phyloP scores from a whole-genome alignment of 495 filamentous ascomycete species.

The Neurospora discreta region DNA sequence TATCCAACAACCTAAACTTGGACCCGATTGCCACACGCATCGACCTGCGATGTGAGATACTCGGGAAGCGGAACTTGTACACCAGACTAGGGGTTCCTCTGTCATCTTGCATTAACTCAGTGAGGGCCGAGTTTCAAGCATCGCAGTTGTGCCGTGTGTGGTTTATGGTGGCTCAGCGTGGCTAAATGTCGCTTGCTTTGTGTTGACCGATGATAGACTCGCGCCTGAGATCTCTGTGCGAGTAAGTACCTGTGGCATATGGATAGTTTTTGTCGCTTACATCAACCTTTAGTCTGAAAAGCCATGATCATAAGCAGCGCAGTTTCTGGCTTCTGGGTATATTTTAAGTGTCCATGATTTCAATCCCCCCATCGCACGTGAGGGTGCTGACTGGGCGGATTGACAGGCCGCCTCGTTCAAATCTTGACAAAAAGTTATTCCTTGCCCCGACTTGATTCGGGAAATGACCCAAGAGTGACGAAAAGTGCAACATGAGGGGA shows the following conservation, averaged over 20 bases:
- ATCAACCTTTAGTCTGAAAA: background rate
- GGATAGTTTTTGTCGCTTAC: background rate
- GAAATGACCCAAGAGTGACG: background rate
- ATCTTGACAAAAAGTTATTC: background rate
- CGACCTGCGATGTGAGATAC: background rate
- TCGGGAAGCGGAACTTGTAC: background rate
- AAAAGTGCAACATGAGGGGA: background rate
- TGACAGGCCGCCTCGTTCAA: background rate
- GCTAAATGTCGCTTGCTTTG: background rate
- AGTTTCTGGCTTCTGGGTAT: background rate
- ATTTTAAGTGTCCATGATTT: background rate
- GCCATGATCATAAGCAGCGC: background rate
- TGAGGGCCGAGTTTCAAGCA: background rate
- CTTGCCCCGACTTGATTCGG: background rate
- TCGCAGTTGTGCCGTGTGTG: background rate
- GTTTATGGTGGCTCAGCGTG: background rate
- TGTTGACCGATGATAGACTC: background rate
- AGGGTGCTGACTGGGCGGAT: background rate
- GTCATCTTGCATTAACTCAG: background rate
- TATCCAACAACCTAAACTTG: background rate
- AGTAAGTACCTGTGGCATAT: no score
- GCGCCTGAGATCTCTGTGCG: background rate
- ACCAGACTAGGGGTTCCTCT: background rate
- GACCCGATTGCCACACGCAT: background rate
- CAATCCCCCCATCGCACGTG: background rate